Base-by-base conservation (phyloP, 768 basidiomycete species). In the Rhizopogon roseolus region DNA sequence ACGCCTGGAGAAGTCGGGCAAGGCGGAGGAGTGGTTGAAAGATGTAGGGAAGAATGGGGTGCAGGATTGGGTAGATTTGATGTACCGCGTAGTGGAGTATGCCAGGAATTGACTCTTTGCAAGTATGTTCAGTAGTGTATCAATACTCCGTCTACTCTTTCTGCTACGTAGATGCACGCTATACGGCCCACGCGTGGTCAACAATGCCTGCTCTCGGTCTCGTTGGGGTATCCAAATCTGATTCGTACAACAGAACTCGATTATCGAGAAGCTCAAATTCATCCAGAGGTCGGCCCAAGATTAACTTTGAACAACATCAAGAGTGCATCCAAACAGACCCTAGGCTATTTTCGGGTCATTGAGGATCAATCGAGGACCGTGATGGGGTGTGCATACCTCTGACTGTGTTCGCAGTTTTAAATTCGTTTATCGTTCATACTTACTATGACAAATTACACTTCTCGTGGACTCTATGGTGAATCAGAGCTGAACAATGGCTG, bases 141-240 rank as follows among this genome's bases (percentile, higher is more conserved):
- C n/a, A n/a, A n/a, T n/a, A n/a, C n/a, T n/a, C n/a, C n/a, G n/a
- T n/a, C n/a, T 29, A 29, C 29, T 29, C 29, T 29, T 29, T 29
- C 29, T n/a, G n/a, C n/a, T n/a, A n/a, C n/a, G n/a, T n/a, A n/a
- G n/a, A n/a, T n/a, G n/a, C n/a, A n/a, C n/a, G 91, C 77, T 93
- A 14, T 98, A 90, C 62, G 87, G 86, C 1, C 85, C 88, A 4
- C 79, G 82, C 14, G 73, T 74, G 40, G 88, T 95, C 36, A 82
- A 98, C 96, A 73, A 96, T 98, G 75, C 97, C 97, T 11, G 88
- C 94, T 2, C 79, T 99, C 16, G 97, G 97, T 11, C 79, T 99
- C 5, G 74, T 99, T 99, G 25, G 93, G 98, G 71, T 78, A 90
- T 59, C 90, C 90, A 3, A 79, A 52, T 93, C 60, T 81, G n/a